Conservation (phyloP, 2,329 filamentous ascomycete genomes). For the Penicillium sclerotigenum region DNA sequence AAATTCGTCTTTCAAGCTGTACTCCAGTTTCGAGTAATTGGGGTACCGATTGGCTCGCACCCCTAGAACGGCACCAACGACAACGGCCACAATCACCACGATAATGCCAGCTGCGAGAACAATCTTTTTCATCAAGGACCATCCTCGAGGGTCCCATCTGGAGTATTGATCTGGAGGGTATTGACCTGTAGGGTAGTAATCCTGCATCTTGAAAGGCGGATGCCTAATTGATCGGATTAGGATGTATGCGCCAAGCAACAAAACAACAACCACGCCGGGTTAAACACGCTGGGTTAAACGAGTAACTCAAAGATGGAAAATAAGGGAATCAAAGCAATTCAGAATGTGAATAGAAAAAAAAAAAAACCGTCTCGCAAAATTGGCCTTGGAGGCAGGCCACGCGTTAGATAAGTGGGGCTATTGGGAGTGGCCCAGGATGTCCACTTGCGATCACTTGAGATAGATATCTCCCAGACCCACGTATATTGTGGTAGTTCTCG, state of each 20-base stretch:
- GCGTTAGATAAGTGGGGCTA: constrained; percentile 9
- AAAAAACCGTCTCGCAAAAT: background rate
- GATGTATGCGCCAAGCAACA: background rate
- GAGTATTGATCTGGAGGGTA: background rate
- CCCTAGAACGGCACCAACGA: constrained; percentile 44
- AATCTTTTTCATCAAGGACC: constrained; percentile 8
- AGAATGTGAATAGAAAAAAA: background rate
- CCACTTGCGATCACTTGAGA: background rate
- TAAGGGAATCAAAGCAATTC: background rate
- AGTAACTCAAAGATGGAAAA: too few relatives aligned
- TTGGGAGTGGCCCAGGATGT: background rate
- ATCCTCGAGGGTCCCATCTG: constrained; percentile 8
- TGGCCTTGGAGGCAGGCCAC: constrained; percentile 1
- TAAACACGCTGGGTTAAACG: background rate
- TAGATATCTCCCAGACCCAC: too few relatives aligned
- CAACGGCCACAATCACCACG: constrained; percentile 38
- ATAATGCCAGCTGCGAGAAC: constrained; percentile 21
- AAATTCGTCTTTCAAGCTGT: constrained; percentile 39
- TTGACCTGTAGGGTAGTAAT: background rate
- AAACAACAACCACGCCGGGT: background rate
- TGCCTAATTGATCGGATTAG: background rate
- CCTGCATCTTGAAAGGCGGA: background rate
- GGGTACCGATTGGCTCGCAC: constrained; percentile 40
- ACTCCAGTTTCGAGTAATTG: constrained; percentile 28
- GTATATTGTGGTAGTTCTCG: too few relatives aligned